Evolutionary conservation across 2,329 filamentous ascomycete genomes (phyloP).

Genomic region (Verticillium isaacii): DNA sequence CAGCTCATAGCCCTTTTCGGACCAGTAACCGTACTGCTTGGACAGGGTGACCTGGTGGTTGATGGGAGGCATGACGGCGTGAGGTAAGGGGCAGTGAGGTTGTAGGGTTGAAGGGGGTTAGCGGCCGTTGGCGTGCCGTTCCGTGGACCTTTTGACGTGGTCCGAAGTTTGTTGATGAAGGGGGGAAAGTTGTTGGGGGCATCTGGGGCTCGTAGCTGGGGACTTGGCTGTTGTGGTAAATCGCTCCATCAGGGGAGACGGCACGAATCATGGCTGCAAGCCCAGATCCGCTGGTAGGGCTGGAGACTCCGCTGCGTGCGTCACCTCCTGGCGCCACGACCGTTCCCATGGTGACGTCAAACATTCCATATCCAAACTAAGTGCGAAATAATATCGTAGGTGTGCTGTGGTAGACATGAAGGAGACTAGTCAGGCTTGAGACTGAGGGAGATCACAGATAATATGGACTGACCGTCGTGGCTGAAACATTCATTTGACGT

Average conservation of each 20-base stretch:
- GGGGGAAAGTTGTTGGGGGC: neutral
- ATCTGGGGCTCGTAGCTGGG: neutral
- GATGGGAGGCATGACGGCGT: constrained; percentile 13
- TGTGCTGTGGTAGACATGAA: no score
- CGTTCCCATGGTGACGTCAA: neutral
- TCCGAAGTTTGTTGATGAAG: neutral
- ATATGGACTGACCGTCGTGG: no score
- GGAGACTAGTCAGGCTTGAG: no score
- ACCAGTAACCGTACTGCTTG: constrained; percentile 23
- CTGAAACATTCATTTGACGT: no score
- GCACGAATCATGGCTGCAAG: neutral
- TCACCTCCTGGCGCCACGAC: neutral
- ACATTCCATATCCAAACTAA: neutral
- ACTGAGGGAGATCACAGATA: no score
- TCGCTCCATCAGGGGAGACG: neutral
- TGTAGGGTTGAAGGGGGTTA: neutral
- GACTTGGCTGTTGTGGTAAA: neutral
- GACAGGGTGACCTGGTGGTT: constrained; percentile 16
- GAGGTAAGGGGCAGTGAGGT: neutral
- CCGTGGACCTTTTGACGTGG: neutral
- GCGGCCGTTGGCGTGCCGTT: neutral
- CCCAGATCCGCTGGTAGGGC: neutral
- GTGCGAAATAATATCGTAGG: neutral
- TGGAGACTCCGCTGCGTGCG: constrained; percentile 1
- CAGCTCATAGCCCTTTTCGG: constrained; percentile 22